phyloP scores from a whole-genome alignment of 2,329 filamentous ascomycete species.

The Sarocladium brachiariae region DNA sequence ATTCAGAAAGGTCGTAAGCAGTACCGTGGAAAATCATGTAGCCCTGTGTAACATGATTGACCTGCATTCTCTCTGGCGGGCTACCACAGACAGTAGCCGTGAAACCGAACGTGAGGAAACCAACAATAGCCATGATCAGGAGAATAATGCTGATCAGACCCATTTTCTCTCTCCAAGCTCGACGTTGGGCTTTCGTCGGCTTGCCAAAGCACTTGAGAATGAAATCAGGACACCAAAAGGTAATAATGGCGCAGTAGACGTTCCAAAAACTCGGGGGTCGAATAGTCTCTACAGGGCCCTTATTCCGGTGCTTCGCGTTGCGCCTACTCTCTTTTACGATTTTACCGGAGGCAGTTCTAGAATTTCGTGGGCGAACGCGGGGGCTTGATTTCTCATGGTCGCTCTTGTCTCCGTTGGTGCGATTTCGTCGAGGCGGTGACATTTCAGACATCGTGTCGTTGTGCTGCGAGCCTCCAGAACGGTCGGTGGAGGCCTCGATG shows the following conservation, averaged over 20 bases:
- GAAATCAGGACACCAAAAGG: slow-evolving; percentile 89
- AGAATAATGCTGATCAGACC: slow-evolving; percentile 92
- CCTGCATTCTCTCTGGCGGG: slow-evolving; percentile 64
- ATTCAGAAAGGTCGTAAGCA: slow-evolving; percentile 75
- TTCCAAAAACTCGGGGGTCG: slow-evolving; percentile 87
- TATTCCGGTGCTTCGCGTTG: slow-evolving; percentile 21
- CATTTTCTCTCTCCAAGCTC: slow-evolving; percentile 98
- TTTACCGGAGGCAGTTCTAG: slow-evolving; percentile 49
- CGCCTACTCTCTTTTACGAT: slow-evolving; percentile 36
- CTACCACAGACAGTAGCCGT: slow-evolving; percentile 77
- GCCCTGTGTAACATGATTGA: slow-evolving; percentile 72
- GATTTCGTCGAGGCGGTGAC: slow-evolving; percentile 27
- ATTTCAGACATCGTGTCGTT: slow-evolving; percentile 39
- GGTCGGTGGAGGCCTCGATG: slow-evolving; percentile 56
- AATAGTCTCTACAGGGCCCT: slow-evolving; percentile 54
- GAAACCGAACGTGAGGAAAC: slow-evolving; percentile 95
- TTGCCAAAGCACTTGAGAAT: slow-evolving; percentile 81
- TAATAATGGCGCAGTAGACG: slow-evolving; percentile 87
- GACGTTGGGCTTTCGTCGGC: slow-evolving; percentile 75
- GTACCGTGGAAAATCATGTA: slow-evolving; percentile 97
- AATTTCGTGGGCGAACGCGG: slow-evolving; percentile 26
- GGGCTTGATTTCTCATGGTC: slow-evolving; percentile 27
- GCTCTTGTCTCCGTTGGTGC: slow-evolving; percentile 20
- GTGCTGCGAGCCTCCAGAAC: slow-evolving; percentile 37
- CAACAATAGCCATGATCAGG: slow-evolving; percentile 78